Conservation (phyloP, 768 basidiomycete species). For the Crepidotus variabilis region DNA sequence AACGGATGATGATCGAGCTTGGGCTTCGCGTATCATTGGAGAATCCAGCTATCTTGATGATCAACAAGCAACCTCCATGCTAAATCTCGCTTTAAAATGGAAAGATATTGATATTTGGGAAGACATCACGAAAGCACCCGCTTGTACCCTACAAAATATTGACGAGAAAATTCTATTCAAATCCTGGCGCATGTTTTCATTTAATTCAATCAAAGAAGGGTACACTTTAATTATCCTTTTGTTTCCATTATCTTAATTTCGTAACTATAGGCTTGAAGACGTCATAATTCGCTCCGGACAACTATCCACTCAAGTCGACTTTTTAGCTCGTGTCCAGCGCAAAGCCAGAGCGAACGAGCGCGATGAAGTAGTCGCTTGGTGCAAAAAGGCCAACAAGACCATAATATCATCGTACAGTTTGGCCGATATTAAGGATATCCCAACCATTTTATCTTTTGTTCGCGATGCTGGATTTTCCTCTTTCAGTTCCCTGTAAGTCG, state of each 20-base stretch:
- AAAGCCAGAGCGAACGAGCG: constrained; percentile 8
- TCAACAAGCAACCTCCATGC: constrained; percentile 11
- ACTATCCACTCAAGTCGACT: background rate
- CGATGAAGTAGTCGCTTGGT: constrained; percentile 16
- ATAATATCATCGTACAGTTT: constrained; percentile 17
- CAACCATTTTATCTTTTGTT: constrained; percentile 18
- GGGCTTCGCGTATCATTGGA: background rate
- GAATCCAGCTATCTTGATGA: background rate
- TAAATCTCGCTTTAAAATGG: constrained; percentile 24
- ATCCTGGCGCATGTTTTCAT: constrained; percentile 21
- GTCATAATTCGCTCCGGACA: background rate
- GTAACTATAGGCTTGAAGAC: background rate
- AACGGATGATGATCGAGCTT: background rate
- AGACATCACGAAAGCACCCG: constrained; percentile 12
- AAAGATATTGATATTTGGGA: constrained; percentile 8
- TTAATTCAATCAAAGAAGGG: constrained; percentile 18
- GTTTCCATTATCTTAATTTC: background rate
- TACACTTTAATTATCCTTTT: constrained; percentile 3
- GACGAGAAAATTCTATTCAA: constrained; percentile 12
- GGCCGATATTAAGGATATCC: constrained; percentile 19
- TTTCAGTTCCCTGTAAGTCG: constrained; percentile 20
- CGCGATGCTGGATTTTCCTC: constrained; percentile 13
- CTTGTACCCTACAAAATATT: constrained; percentile 10
- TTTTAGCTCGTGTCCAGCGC: background rate
- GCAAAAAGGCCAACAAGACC: constrained; percentile 11